Conservation (phyloP, 306 rosid species). For the Cucurbita pepo region DNA sequence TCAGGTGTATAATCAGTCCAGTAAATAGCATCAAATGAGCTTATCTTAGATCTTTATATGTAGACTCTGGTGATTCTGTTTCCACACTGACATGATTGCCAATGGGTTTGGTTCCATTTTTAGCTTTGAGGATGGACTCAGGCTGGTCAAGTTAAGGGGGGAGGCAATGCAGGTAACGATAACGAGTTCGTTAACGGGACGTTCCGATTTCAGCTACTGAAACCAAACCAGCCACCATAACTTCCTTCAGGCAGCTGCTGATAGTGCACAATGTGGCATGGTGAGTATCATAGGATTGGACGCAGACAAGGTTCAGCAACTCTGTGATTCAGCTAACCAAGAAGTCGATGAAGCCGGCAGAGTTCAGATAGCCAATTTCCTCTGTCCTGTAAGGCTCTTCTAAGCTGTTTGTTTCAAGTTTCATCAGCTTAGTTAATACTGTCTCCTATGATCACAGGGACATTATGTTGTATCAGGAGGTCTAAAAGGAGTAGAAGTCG, state of each 20-base stretch:
- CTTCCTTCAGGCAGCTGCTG: slow-evolving; percentile 69
- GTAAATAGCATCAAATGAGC: background rate
- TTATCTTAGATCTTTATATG: background rate
- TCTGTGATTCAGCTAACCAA: slow-evolving; percentile 88
- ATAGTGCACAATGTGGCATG: slow-evolving; percentile 82
- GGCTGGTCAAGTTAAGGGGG: slow-evolving; percentile 90
- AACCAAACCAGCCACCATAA: background rate
- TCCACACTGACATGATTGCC: slow-evolving; percentile 1
- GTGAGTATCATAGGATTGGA: slow-evolving; percentile 87
- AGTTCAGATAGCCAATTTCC: slow-evolving; percentile 93
- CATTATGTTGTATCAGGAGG: slow-evolving; percentile 98
- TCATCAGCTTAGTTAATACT: background rate
- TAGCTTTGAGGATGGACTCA: slow-evolving; percentile 98
- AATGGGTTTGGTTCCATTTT: slow-evolving; percentile 14
- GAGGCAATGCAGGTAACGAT: slow-evolving; percentile 92
- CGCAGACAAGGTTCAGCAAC: slow-evolving; percentile 74
- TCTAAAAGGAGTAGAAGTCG: slow-evolving; percentile 72
- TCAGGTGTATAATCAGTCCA: slow-evolving; percentile 38
- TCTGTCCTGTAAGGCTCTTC: slow-evolving; percentile 63
- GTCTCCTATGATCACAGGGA: slow-evolving; percentile 36
- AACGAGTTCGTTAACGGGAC: slow-evolving; percentile 7
- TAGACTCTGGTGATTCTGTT: background rate
- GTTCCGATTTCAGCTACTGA: background rate
- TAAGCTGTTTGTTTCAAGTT: background rate
- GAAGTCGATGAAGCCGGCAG: slow-evolving; percentile 69